Conservation (phyloP, 1,284 basidiomycete species). For the Heterobasidion annosum region DNA sequence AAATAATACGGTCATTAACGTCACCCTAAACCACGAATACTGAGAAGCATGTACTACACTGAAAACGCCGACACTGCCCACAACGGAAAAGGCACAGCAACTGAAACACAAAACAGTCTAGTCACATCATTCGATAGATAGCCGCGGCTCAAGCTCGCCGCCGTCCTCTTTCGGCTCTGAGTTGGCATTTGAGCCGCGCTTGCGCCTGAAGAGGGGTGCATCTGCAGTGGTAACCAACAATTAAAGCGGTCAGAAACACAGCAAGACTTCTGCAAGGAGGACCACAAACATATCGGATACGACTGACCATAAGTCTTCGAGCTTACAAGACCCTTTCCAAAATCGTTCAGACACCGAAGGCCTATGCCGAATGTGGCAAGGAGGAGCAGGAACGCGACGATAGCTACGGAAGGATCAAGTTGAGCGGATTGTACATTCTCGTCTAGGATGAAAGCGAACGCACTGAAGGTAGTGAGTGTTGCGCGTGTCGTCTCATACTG, state of each 20-base stretch:
- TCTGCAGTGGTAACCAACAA: constrained; percentile 5
- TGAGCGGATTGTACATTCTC: neutral
- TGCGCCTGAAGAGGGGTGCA: constrained; percentile 7
- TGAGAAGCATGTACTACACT: neutral
- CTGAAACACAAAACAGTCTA: neutral
- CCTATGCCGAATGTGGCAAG: constrained; percentile 67
- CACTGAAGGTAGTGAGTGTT: constrained; percentile 75
- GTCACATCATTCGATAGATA: constrained; percentile 38
- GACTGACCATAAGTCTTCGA: constrained; percentile 71
- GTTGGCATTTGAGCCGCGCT: neutral
- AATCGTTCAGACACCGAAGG: constrained; percentile 70
- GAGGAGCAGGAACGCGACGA: constrained; percentile 65
- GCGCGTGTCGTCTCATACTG: constrained; percentile 62
- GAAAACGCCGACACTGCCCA: neutral
- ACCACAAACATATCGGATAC: constrained; percentile 22
- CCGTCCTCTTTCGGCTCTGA: neutral
- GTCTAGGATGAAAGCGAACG: constrained; percentile 19
- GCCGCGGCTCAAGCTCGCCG: constrained; percentile 19
- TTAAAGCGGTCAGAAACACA: constrained; percentile 6
- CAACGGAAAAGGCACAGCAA: neutral
- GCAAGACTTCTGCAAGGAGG: constrained; percentile 15
- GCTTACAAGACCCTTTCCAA: constrained; percentile 60
- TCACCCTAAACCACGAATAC: neutral
- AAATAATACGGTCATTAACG: neutral
- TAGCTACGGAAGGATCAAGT: constrained; percentile 33